Evolutionary conservation across 129 eudicot genomes (phyloP), one percentile per base, ranked within the genome.

Genomic region (Flaveria ramosissima): DNA sequence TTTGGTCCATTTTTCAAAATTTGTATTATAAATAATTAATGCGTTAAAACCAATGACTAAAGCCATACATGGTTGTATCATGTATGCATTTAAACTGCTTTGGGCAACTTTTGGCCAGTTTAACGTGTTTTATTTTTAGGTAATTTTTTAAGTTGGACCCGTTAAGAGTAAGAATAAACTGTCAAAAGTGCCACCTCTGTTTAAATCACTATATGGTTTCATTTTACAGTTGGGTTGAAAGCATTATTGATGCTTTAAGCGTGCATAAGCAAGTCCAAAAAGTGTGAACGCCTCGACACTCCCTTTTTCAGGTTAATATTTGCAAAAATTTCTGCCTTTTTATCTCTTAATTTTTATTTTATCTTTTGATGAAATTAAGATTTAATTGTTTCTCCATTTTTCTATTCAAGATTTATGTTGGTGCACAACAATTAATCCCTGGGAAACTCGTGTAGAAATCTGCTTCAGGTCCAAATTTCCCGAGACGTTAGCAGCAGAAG

Each of bases 241-340:
- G 92, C 80, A 85, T 92, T 71, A 82, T 90, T 20, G 98, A 92
- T 42, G 96, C 98, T 36, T 80, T 90, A 73, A 77, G 71, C 65
- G 82, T 83, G 62, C 90, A 90, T 43, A 80, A 86, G 66, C 87
- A 83, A 68, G 69, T 80, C 14, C 92, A 85, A 77, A 86, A 86
- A 88, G 92, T 85, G 55, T 84, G 77, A 76, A n/a, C 51, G 64
- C 70, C 46, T 81, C 42, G 9, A 66, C 5, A 41, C 15, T 23
- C 21, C 17, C 39, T 13, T 72, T 51, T 63, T 79, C 74, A 79
- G 83, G 74, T 72, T 50, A 48, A 6, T 6, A 5, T 52, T 20
- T 56, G 48, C 65, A 74, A 41, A 17, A 39, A 13, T 2, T 23
- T 23, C 30, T 16, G 4, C 39, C 23, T 7, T 14, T 26, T n/a